Percentiles rank a stretch among this genome's conserved stretches.
Conservation (phyloP, 306 rosid genomes). For the Cercis canadensis region DNA sequence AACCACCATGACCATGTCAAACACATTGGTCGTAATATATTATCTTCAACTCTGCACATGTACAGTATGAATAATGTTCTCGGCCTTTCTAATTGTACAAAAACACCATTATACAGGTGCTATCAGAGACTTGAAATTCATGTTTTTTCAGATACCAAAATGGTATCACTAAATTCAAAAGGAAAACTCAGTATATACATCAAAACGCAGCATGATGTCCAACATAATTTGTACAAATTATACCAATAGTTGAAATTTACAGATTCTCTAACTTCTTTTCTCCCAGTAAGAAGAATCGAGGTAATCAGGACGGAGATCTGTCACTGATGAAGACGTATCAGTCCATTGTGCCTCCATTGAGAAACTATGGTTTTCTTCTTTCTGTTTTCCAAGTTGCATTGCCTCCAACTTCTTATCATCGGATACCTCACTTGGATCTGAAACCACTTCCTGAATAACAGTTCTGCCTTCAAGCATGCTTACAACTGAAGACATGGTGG, state of each 20-base stretch:
- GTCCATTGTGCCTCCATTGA: constrained; percentile 19
- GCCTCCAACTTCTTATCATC: constrained; percentile 31
- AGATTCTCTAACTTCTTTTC: neutral
- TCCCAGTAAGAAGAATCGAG: constrained; percentile 32
- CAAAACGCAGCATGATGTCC: too few relatives aligned
- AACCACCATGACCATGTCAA: too few relatives aligned
- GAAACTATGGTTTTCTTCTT: constrained; percentile 31
- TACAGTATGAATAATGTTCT: too few relatives aligned
- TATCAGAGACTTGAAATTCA: too few relatives aligned
- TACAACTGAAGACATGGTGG: constrained; percentile 50
- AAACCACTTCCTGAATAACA: constrained; percentile 25
- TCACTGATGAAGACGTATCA: constrained; percentile 27
- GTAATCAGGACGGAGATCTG: constrained; percentile 33
- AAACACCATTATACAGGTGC: too few relatives aligned
- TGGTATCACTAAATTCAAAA: too few relatives aligned
- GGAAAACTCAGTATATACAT: too few relatives aligned
- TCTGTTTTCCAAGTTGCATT: constrained; percentile 3
- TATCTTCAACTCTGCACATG: too few relatives aligned
- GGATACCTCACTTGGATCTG: constrained; percentile 36
- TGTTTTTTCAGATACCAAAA: too few relatives aligned
- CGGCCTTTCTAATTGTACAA: too few relatives aligned
- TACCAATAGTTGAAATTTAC: neutral
- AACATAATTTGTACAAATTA: too few relatives aligned
- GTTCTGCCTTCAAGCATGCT: constrained; percentile 48
- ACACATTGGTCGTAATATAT: too few relatives aligned